Evolutionary conservation across 371 early-diverging fungal genomes (phyloP), one percentile per base, ranked within the genome.

Genomic region (Rhizopus arrhizus): DNA sequence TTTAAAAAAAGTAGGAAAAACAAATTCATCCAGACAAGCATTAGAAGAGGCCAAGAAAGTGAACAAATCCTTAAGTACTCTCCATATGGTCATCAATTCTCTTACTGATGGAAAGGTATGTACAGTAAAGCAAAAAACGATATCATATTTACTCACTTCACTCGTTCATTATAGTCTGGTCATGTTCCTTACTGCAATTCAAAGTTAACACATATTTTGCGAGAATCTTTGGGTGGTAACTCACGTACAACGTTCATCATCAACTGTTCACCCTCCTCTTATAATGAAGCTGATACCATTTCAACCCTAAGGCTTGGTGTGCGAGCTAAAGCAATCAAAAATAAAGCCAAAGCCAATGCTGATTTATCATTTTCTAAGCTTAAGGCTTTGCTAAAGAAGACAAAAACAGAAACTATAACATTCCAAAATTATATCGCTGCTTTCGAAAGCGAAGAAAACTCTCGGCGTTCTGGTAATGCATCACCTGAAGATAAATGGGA

Each of bases 11-110:
- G 85, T 81, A 35, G 94, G 95, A 50, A 95, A 98, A 78, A 99
- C 99, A 13, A 96, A 97, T 63, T 99, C 99, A 2, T 94, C 96
- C 4, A 98, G 99, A 15, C 95, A 96, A 72, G 95, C 99, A 9
- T 77, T 99, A 38, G 98, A 99, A 82, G 99, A 99, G 76, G 99
- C 99, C 61, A 97, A 98, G 76, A 97, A 96, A 78, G 99, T 99
- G 78, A 99, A 99, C 85, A 98, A 95, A 81, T 97, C 97, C 0
- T 83, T 99, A 11, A 93, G 96, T 2, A 93, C 97, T 0, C 84
- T 65, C 38, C 61, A 99, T 48, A 99, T 96, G 93, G 99, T 99
- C 57, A 99, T 65, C 28, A 65, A 65, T 52, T 55, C 62, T 96
- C 72, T 99, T 58, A 94, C 95, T 8, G 94, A 93, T 66, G 93